Evolutionary conservation across 2,329 filamentous ascomycete genomes (phyloP), one percentile per base, ranked within the genome.

Genomic region (Elsinoe batatas): DNA sequence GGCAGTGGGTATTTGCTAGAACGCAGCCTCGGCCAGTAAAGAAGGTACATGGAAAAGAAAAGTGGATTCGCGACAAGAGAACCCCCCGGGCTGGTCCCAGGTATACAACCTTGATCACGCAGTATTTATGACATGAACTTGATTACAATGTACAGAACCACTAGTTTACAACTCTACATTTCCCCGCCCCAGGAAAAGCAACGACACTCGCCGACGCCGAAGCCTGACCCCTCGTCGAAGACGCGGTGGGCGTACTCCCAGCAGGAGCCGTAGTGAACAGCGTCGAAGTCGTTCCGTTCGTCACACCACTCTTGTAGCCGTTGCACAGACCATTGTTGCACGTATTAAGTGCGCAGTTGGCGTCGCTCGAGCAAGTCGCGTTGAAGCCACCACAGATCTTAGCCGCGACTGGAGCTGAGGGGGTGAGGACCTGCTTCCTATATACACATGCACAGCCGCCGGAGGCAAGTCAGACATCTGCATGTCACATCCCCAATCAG

Each of bases 341-440:
- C n/a, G 61, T 63, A 43, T 64, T 64, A 56, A 50, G 58, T 2
- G 61, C 63, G 36, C 63, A 64, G 33, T 63, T 60, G 15, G 50
- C 50, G 44, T 63, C 59, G n/a, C 17, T 49, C 1, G 50, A 53
- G 58, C 63, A 63, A 1, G 40, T 58, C 10, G 61, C 61, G 40
- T 63, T 61, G 62, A 61, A 63, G n/a, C 61, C 63, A 20, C 62
- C 62, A 36, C 62, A 64, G 2, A 42, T 37, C 0, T 47, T 57
- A 40, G 61, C 61, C n/a, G 49, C 57, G 11, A 20, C 13, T 35
- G 47, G 32, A 4, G 32, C 47, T 2, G 47, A 51, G 11, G 47
- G 35, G 2, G 44, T 49, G 7, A 57, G 47, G 11, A 26, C 22
- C 46, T 30, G 12, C 30, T 18, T 35, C 22, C 15, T 35, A 35